Percentiles rank a stretch among this genome's conserved stretches.
phyloP scores from a whole-genome alignment of 176 grass and related monocot species.

The Carex pumila region DNA sequence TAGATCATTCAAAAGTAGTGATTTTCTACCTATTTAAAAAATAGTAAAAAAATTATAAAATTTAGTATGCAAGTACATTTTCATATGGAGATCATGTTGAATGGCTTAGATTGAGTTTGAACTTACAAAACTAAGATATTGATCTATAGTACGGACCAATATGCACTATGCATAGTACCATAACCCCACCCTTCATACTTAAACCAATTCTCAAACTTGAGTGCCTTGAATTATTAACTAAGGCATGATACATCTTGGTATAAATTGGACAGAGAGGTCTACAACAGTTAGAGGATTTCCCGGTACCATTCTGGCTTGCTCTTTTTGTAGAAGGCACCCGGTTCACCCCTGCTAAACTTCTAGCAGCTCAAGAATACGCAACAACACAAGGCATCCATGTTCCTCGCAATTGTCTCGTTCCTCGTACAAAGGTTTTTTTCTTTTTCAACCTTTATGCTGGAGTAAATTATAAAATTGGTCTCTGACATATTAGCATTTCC shows the following conservation, averaged over 20 bases:
- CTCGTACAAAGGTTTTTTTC: conserved; percentile 74
- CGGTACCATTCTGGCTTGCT: conserved; percentile 86
- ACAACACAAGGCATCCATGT: conserved; percentile 60
- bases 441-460: not conserved
- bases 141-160: too few relatives aligned
- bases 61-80: too few relatives aligned
- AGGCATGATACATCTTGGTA: not conserved
- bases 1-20: too few relatives aligned
- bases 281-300: conserved; percentile 69
- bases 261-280: conserved; percentile 43
- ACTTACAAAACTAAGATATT: too few relatives aligned
- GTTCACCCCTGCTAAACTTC: conserved; percentile 69
- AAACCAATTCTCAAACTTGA: not conserved
- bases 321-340: conserved; percentile 80
- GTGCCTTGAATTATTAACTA: not conserved
- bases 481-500: not conserved
- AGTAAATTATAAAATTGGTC: not conserved
- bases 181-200: not conserved
- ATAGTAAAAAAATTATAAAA: too few relatives aligned
- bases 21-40: too few relatives aligned
- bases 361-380: conserved; percentile 88
- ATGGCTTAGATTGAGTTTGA: too few relatives aligned
- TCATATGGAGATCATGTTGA: too few relatives aligned
- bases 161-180: too few relatives aligned
- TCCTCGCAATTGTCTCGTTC: conserved; percentile 89